Percentiles rank a stretch among this genome's conserved stretches.
phyloP scores from a whole-genome alignment of 208 protist genomes.

The Acanthamoeba polyphaga region DNA sequence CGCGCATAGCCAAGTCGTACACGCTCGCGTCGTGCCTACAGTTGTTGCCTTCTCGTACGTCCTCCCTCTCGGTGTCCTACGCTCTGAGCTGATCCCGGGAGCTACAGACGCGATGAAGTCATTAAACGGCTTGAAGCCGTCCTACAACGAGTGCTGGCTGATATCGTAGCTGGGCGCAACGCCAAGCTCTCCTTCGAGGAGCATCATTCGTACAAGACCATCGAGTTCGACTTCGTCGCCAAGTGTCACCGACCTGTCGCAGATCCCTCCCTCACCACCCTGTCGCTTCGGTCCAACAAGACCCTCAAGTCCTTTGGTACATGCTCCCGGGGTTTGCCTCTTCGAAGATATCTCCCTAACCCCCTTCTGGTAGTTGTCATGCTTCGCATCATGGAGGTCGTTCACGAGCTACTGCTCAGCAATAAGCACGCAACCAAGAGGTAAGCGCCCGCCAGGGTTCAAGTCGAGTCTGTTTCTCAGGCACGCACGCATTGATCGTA shows the following conservation, averaged over 20 bases:
- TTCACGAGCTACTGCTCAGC: neutral
- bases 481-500: neutral
- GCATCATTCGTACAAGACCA: neutral
- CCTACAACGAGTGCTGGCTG: neutral
- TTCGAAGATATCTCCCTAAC: neutral
- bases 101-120: neutral
- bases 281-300: neutral
- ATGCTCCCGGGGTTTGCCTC: neutral
- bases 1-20: no score
- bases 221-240: neutral
- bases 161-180: neutral
- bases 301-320: constrained; percentile 14
- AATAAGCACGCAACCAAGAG: constrained; percentile 61
- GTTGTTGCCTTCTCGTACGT: neutral
- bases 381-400: constrained; percentile 28
- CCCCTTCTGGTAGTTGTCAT: constrained; percentile 29
- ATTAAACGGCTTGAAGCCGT: neutral
- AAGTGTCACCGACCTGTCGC: neutral
- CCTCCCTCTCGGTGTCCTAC: neutral
- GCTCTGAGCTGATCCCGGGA: neutral
- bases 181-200: neutral
- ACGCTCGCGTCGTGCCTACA: no score
- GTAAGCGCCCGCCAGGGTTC: neutral
- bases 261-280: neutral
- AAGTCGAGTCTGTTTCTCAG: neutral